Conservation (phyloP, 1,284 basidiomycete genomes). For the Anthracocystis walkeri region DNA sequence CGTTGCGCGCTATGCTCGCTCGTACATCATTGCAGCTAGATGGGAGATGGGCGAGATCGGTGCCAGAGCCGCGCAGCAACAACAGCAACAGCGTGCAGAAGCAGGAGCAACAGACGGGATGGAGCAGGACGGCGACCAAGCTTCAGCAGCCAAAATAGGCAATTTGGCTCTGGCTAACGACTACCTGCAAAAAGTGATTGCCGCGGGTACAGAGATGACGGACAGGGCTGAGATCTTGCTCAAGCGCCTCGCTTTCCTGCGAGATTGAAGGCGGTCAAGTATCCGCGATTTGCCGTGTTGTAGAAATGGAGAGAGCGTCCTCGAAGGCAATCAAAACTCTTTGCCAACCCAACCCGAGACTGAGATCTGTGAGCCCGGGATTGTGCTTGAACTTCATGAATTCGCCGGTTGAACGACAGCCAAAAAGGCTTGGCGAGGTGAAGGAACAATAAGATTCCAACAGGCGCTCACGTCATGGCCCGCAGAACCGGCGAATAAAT, state of each 20-base stretch:
- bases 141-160: constrained; percentile 29
- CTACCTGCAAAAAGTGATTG: constrained; percentile 66
- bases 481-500: too few species aligned
- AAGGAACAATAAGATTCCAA: too few species aligned
- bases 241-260: constrained; percentile 57
- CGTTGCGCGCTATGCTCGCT: constrained; percentile 55
- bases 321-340: neutral
- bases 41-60: constrained; percentile 68
- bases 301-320: neutral
- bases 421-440: too few species aligned
- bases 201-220: constrained; percentile 62
- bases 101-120: constrained; percentile 22
- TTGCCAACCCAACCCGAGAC: too few species aligned
- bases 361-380: too few species aligned
- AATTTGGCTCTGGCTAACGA: constrained; percentile 63
- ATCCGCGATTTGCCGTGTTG: neutral
- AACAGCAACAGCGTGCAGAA: constrained; percentile 11
- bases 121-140: constrained; percentile 27
- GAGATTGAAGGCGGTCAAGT: constrained; percentile 19
- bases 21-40: constrained; percentile 64
- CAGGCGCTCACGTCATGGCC: too few species aligned
- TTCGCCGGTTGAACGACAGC: too few species aligned
- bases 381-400: too few species aligned
- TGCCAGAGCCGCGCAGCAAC: constrained; percentile 23
- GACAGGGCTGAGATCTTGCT: constrained; percentile 64